Evolutionary conservation across 805 yeast species (phyloP).

Genomic region (Ogataea dorogensis): DNA sequence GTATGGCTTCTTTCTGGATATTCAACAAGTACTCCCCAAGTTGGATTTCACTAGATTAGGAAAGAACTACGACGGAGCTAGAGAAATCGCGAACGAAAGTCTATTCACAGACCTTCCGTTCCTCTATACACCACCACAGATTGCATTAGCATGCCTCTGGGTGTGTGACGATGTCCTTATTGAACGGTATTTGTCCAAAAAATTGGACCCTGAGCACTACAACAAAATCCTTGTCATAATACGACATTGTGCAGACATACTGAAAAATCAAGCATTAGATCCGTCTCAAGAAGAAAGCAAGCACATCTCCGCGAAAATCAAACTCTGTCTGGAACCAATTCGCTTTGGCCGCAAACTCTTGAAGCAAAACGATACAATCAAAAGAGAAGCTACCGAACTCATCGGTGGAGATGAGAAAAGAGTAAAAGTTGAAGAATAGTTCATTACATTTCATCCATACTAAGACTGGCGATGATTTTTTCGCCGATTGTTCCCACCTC

Average conservation of each 20-base stretch:
- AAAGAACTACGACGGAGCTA: constrained; percentile 66
- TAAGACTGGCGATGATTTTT: constrained; percentile 60
- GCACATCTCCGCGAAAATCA: constrained; percentile 59
- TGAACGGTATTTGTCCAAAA: constrained; percentile 63
- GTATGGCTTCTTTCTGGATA: constrained; percentile 93
- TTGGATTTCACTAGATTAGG: constrained; percentile 61
- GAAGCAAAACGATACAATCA: constrained; percentile 15
- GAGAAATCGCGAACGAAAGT: constrained; percentile 62
- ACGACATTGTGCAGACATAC: constrained; percentile 45
- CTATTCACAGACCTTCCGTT: constrained; percentile 74
- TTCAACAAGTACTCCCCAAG: constrained; percentile 58
- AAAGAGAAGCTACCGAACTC: constrained; percentile 10
- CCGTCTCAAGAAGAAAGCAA: constrained; percentile 63
- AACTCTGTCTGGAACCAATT: constrained; percentile 59
- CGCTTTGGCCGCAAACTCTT: constrained; percentile 27
- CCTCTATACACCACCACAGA: constrained; percentile 89
- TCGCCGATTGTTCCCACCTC: constrained; percentile 55
- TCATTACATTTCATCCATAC: constrained; percentile 15
- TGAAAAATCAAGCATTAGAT: constrained; percentile 40
- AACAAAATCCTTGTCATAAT: constrained; percentile 47
- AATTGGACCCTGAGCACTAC: constrained; percentile 46
- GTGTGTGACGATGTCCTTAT: constrained; percentile 62
- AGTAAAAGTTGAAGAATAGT: constrained; percentile 17
- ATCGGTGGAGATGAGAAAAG: constrained; percentile 23
- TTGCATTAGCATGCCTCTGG: constrained; percentile 84